Evolutionary conservation across 2,329 filamentous ascomycete genomes (phyloP).

Genomic region (Verticillium longisporum): DNA sequence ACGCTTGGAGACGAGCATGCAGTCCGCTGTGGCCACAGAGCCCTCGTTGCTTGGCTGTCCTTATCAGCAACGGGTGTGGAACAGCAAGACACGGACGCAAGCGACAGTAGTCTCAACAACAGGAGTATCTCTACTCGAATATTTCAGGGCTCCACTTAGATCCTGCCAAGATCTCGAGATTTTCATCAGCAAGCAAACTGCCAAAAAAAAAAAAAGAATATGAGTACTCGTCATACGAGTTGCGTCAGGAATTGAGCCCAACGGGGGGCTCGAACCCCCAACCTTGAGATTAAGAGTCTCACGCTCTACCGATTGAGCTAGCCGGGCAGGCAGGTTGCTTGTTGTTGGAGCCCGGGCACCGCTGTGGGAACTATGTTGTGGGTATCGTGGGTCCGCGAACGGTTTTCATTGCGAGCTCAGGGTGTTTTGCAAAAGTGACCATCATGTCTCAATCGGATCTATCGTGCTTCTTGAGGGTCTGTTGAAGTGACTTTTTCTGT

Average conservation of each 20-base stretch:
- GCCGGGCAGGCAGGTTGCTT: conserved; percentile 30
- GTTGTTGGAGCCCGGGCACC: not conserved
- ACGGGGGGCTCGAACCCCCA: conserved; percentile 38
- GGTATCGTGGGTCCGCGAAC: not conserved
- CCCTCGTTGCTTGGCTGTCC: too few species aligned
- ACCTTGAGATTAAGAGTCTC: conserved; percentile 60
- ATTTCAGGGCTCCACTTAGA: too few species aligned
- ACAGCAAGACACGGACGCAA: too few species aligned
- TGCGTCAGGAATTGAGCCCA: conserved; percentile 3
- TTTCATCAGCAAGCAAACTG: not conserved
- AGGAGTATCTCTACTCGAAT: too few species aligned
- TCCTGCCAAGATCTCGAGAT: too few species aligned
- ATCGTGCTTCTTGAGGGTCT: too few species aligned
- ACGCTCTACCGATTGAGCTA: conserved; percentile 69
- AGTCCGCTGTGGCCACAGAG: too few species aligned
- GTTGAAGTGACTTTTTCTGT: too few species aligned
- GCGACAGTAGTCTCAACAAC: too few species aligned
- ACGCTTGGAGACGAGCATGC: too few species aligned
- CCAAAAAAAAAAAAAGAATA: not conserved
- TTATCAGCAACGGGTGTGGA: too few species aligned
- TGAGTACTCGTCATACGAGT: not conserved
- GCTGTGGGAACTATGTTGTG: not conserved
- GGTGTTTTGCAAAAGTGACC: not conserved
- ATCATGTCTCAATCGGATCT: not conserved
- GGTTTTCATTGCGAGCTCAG: not conserved